A percentile compares a stretch with the other conserved stretches of the same genome.
These are phyloP conservation scores for Exophiala sideris DNA, from an alignment of 2,329 filamentous ascomycete species.

Conservation along the genomic window DNA sequence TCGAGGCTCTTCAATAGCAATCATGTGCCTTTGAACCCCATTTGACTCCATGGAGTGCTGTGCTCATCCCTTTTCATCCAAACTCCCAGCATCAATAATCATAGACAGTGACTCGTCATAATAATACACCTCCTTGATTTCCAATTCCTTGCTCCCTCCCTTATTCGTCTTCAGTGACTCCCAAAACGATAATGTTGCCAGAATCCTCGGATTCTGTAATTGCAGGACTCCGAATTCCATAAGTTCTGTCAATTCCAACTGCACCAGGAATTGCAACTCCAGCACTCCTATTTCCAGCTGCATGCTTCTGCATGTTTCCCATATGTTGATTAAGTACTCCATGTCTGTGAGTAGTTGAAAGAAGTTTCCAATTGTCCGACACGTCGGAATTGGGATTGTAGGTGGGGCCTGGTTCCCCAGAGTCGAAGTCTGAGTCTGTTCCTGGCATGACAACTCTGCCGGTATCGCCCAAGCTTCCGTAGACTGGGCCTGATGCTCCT, in stretches of 20 bases:
- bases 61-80: too few species aligned
- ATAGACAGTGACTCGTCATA: too few species aligned
- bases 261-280: conserved; percentile 1
- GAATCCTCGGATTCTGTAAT: too few species aligned
- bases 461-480: conserved; percentile 7
- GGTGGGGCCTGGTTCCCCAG: conserved; percentile 14
- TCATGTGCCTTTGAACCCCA: too few species aligned
- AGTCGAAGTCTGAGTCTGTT: conserved; percentile 1
- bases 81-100: too few species aligned
- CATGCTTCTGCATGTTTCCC: background rate
- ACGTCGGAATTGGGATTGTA: conserved; percentile 8
- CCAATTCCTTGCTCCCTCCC: too few species aligned
- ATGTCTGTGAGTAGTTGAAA: conserved; percentile 1
- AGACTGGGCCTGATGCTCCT: conserved; percentile 2
- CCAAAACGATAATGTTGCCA: too few species aligned
- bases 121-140: too few species aligned
- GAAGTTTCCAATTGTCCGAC: conserved; percentile 8
- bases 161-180: too few species aligned
- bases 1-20: too few species aligned
- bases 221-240: too few species aligned
- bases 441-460: conserved; percentile 7
- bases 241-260: background rate
- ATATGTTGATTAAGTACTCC: conserved; percentile 1
- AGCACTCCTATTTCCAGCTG: background rate
- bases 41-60: too few species aligned